Conservation (phyloP, 331 rosid species). For the Stylosanthes scabra region DNA sequence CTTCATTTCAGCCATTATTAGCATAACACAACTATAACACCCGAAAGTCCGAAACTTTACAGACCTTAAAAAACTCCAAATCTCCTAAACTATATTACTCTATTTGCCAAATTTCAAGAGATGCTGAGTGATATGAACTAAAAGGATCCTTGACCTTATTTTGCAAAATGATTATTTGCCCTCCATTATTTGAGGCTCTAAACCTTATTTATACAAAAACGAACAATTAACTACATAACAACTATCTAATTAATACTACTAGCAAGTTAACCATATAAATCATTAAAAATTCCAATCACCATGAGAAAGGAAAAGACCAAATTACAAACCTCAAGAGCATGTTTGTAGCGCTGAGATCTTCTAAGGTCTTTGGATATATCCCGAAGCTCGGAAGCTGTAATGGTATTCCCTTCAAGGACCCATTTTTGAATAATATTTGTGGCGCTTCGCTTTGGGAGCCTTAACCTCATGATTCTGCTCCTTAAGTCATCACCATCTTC, state of each 20-base stretch:
- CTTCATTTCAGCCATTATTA: slow-evolving; percentile 24
- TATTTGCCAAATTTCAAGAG: slow-evolving; percentile 17
- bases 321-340: slow-evolving; percentile 84
- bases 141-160: background rate
- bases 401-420: slow-evolving; percentile 73
- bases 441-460: slow-evolving; percentile 92
- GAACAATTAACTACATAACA: background rate
- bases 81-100: background rate
- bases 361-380: slow-evolving; percentile 83
- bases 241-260: background rate
- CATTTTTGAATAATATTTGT: slow-evolving; percentile 76
- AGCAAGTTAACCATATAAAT: background rate
- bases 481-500: slow-evolving; percentile 69
- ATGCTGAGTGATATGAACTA: background rate
- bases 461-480: slow-evolving; percentile 71
- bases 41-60: background rate
- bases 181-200: background rate
- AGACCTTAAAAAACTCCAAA: background rate
- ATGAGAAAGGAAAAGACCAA: slow-evolving; percentile 5
- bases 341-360: slow-evolving; percentile 80
- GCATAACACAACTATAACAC: slow-evolving; percentile 1
- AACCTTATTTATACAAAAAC: background rate
- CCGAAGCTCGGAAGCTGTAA: slow-evolving; percentile 68
- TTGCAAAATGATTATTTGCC: background rate
- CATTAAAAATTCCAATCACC: background rate